Conservation (phyloP, 2,329 filamentous ascomycete species). For the Cadophora malorum region DNA sequence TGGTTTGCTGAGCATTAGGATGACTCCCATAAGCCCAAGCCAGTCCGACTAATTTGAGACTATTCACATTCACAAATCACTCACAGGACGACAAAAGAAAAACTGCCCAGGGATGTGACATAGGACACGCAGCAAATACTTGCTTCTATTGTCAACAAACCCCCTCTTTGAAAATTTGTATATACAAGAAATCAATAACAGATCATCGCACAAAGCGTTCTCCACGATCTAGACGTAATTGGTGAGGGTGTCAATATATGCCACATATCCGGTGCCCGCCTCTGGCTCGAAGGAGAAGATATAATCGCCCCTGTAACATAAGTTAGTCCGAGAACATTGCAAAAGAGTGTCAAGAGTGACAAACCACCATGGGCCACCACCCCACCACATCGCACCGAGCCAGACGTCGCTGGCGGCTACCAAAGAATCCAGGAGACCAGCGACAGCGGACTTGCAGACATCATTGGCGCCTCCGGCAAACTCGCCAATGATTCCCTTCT, state of each 20-base stretch:
- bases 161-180: background rate
- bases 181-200: background rate
- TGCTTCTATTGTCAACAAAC: background rate
- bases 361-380: slow-evolving; percentile 56
- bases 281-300: slow-evolving; percentile 11
- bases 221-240: background rate
- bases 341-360: background rate
- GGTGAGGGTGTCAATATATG: slow-evolving; percentile 1
- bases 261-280: background rate
- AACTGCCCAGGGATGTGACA: background rate
- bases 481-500: slow-evolving; percentile 60
- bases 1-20: background rate
- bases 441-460: slow-evolving; percentile 56
- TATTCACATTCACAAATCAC: background rate
- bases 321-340: background rate
- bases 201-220: background rate
- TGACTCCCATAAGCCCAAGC: background rate
- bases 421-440: slow-evolving; percentile 56
- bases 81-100: background rate
- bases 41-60: too few relatives aligned
- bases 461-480: slow-evolving; percentile 59
- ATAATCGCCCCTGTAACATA: background rate
- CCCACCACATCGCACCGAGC: slow-evolving; percentile 59
- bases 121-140: background rate
- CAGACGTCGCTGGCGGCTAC: slow-evolving; percentile 58